Conservation (phyloP, 1,284 basidiomycete genomes). For the Hemileia vastatrix region DNA sequence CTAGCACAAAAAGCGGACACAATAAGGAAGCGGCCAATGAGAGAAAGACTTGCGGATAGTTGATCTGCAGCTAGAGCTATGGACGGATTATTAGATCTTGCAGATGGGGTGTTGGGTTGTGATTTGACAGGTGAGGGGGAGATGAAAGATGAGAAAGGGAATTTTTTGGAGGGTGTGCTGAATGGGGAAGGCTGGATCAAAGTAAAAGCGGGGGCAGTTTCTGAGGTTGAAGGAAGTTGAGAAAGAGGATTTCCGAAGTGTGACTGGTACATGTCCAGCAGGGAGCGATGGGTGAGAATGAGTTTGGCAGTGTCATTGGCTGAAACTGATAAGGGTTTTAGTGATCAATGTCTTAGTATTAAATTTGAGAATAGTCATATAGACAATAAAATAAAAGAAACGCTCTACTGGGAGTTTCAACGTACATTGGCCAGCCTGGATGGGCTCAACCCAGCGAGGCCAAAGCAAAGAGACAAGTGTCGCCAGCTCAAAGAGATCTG, state of each 20-base stretch:
- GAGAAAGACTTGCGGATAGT: slow-evolving; percentile 8
- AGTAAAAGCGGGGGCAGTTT: too few species aligned
- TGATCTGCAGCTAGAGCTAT: slow-evolving; percentile 6
- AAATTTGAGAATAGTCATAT: background rate
- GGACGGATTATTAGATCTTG: background rate
- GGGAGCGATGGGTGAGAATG: slow-evolving; percentile 5
- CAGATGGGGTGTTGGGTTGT: too few species aligned
- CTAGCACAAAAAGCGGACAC: slow-evolving; percentile 9
- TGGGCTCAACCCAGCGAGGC: slow-evolving; percentile 10
- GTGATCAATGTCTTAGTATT: background rate
- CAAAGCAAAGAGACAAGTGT: slow-evolving; percentile 6
- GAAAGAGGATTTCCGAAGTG: slow-evolving; percentile 5
- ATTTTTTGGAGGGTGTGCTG: too few species aligned
- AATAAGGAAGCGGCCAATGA: slow-evolving; percentile 5
- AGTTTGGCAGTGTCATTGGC: slow-evolving; percentile 11
- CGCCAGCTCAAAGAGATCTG: slow-evolving; percentile 17
- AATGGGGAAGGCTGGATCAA: too few species aligned
- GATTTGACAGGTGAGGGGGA: slow-evolving; percentile 1
- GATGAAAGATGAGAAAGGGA: background rate
- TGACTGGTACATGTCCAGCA: slow-evolving; percentile 14
- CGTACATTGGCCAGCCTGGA: slow-evolving; percentile 10
- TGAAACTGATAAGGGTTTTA: background rate
- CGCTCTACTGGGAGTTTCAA: background rate
- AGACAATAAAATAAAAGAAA: background rate
- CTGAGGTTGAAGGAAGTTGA: slow-evolving; percentile 4